A percentile compares a stretch with the other conserved stretches of the same genome.
These are phyloP conservation scores for Casuarina equisetifolia DNA, from an alignment of 306 rosid genomes.

Conservation along the genomic window DNA sequence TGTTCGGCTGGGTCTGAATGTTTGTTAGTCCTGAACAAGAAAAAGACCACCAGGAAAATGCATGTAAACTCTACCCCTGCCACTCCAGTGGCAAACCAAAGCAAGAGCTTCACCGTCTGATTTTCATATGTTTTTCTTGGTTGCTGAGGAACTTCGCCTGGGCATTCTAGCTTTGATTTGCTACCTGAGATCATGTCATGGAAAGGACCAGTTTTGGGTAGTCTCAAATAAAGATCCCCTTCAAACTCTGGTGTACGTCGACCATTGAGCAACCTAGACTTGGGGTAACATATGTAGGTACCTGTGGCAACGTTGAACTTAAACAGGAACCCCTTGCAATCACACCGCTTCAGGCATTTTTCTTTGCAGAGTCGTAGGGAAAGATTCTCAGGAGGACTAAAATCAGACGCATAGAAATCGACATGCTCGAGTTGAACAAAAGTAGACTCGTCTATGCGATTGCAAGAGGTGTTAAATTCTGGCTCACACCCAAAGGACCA, in stretches of 20 bases:
- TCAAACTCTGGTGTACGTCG: conserved; percentile 15
- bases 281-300: conserved; percentile 27
- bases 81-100: conserved; percentile 26
- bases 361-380: conserved; percentile 9
- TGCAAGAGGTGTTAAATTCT: conserved; percentile 17
- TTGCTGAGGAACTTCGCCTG: neutral
- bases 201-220: conserved; percentile 12
- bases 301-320: neutral
- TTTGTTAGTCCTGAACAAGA: neutral
- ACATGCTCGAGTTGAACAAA: conserved; percentile 16
- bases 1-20: neutral
- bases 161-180: conserved; percentile 11
- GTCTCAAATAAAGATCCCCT: conserved; percentile 28
- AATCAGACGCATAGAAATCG: conserved; percentile 30
- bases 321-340: conserved; percentile 35
- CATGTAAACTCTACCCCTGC: conserved; percentile 34
- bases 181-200: neutral
- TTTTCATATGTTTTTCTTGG: conserved; percentile 16
- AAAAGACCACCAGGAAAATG: conserved; percentile 11
- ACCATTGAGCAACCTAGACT: conserved; percentile 31
- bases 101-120: conserved; percentile 12
- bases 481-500: conserved; percentile 33
- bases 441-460: neutral
- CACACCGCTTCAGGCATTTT: conserved; percentile 12
- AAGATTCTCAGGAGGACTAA: neutral